phyloP scores from a whole-genome alignment of 2,329 filamentous ascomycete genomes.

The Knufia petricola region DNA sequence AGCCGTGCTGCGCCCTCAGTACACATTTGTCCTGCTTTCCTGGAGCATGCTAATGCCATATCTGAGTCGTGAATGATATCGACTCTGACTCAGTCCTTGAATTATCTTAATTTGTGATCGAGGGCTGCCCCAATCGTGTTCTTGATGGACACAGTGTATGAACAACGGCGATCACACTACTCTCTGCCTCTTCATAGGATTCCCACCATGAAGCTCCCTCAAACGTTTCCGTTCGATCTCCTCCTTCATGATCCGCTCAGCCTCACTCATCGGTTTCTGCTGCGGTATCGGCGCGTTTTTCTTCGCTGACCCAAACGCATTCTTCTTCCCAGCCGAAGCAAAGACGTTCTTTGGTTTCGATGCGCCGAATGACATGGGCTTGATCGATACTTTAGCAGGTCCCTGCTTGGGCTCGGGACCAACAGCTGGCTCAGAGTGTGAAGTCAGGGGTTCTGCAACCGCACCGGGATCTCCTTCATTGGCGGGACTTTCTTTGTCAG shows the following conservation, averaged over 20 bases:
- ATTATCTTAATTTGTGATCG: too few relatives aligned
- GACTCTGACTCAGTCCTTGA: too few relatives aligned
- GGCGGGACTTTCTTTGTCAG: constrained; percentile 9
- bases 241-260: constrained; percentile 80
- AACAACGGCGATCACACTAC: background rate
- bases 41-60: too few relatives aligned
- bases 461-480: background rate
- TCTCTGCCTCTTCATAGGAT: constrained; percentile 18
- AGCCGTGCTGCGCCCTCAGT: too few relatives aligned
- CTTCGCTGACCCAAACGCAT: constrained; percentile 54
- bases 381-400: constrained; percentile 13
- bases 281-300: constrained; percentile 52
- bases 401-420: background rate
- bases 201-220: constrained; percentile 16
- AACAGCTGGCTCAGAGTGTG: constrained; percentile 13
- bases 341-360: constrained; percentile 71
- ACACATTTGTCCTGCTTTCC: too few relatives aligned
- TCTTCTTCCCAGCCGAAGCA: constrained; percentile 52
- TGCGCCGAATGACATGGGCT: constrained; percentile 52
- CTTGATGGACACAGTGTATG: too few relatives aligned
- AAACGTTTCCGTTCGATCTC: constrained; percentile 63
- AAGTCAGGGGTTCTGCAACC: background rate
- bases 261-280: constrained; percentile 74
- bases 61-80: too few relatives aligned
- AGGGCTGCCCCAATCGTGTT: background rate